Evolutionary conservation across 345 rosid genomes (phyloP).

Genomic region (Dovyalis caffra): DNA sequence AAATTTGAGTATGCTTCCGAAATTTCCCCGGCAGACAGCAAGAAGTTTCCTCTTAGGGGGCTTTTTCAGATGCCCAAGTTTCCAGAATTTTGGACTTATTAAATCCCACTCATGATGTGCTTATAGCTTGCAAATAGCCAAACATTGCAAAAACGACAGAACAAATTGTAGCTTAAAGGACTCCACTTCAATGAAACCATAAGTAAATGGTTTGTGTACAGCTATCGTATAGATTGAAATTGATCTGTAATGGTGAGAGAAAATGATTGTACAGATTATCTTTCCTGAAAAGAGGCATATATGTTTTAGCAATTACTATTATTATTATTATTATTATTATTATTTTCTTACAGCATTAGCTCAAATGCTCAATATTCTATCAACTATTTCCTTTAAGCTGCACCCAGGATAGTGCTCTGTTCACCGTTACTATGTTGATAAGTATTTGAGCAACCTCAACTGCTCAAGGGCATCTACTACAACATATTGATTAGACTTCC

Average conservation of each 20-base stretch:
- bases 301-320: neutral
- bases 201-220: neutral
- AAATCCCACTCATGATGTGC: constrained; percentile 41
- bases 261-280: neutral
- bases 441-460: too few relatives aligned
- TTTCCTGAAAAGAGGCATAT: neutral
- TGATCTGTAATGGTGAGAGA: neutral
- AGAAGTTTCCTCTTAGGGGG: constrained; percentile 46
- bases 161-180: neutral
- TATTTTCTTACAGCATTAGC: neutral
- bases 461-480: neutral
- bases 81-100: constrained; percentile 45
- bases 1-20: constrained; percentile 23
- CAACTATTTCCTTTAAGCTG: neutral
- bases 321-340: too few relatives aligned
- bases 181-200: neutral
- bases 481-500: too few relatives aligned
- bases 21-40: constrained; percentile 39
- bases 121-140: neutral
- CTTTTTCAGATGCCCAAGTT: constrained; percentile 46
- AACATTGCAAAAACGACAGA: neutral
- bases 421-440: neutral
- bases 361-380: neutral
- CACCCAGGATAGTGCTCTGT: neutral
- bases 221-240: neutral